phyloP scores from a whole-genome alignment of 2,329 filamentous ascomycete genomes.

The Polychaeton citri region DNA sequence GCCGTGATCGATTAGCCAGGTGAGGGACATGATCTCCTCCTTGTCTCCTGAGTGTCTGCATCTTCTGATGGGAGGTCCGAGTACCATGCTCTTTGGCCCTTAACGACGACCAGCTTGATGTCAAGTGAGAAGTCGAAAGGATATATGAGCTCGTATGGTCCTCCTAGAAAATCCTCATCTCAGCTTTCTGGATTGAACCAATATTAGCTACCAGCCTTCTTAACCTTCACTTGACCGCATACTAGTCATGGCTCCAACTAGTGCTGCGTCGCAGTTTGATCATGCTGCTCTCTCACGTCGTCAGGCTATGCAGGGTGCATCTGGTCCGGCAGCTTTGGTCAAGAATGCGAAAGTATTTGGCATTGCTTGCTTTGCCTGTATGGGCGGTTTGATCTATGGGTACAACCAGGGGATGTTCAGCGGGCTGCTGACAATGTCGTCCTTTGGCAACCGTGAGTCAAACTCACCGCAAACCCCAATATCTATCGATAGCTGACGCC shows the following conservation, averaged over 20 bases:
- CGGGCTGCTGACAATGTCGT: slow-evolving; percentile 45
- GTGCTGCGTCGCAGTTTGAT: slow-evolving; percentile 23
- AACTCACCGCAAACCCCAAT: background rate
- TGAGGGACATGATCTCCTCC: too few relatives aligned
- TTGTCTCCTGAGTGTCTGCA: too few relatives aligned
- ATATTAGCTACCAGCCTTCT: too few relatives aligned
- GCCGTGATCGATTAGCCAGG: too few relatives aligned
- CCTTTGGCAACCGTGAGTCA: slow-evolving; percentile 28
- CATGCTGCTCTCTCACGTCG: slow-evolving; percentile 28
- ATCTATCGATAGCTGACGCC: background rate
- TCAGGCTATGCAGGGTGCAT: slow-evolving; percentile 24
- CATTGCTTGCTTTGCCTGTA: slow-evolving; percentile 40
- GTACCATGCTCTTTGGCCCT: too few relatives aligned
- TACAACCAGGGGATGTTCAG: slow-evolving; percentile 68
- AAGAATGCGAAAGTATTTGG: slow-evolving; percentile 41
- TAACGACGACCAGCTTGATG: too few relatives aligned
- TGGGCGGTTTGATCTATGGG: slow-evolving; percentile 46
- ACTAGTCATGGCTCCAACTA: slow-evolving; percentile 24
- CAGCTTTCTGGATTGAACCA: too few relatives aligned
- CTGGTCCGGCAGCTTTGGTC: slow-evolving; percentile 36
- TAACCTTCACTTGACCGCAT: too few relatives aligned
- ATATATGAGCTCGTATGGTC: too few relatives aligned
- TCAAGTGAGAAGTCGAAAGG: too few relatives aligned
- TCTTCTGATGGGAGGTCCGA: too few relatives aligned
- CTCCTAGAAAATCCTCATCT: too few relatives aligned